Evolutionary conservation across 1,139 yeast species (phyloP), one percentile per base, ranked within the genome.

Genomic region (Suhomyces guaymorum): DNA sequence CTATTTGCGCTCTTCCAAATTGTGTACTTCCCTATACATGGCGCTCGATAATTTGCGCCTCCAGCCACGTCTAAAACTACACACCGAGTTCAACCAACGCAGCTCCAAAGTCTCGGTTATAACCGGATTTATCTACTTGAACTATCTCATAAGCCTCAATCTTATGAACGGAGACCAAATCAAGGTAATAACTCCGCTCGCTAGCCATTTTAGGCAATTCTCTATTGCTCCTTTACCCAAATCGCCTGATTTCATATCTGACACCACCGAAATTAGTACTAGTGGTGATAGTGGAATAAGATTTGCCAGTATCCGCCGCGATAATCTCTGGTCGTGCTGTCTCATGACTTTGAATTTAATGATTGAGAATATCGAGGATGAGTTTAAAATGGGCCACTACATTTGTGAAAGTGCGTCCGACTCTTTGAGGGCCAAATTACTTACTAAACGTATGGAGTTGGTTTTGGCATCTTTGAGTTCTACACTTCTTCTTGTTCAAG

Each of bases 191-290:
- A 30, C 35, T 8, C 35, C 47, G 0, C 40, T 55, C 6, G 16
- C 30, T 3, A 28, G 35, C 10, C 46, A 43, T 17, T 57, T 54
- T 33, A 33, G 38, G 4, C 39, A 32, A 4, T 49, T 56, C 14
- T 35, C 38, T 3, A 43, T 61, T 15, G 67, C 70, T 3, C 70
- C 70, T 3, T 39, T 61, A 10, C 48, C 70, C 1, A 60, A 53
- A 35, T 26, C 29, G n/a, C 30, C 45, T 55, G 8, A 42, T 33
- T 26, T 50, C 18, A 34, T 42, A n/a, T 49, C 48, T 5, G 34
- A 28, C 16, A 30, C n/a, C n/a, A n/a, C n/a, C n/a, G n/a, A n/a
- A n/a, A n/a, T n/a, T n/a, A n/a, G n/a, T n/a, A n/a, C n/a, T n/a
- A n/a, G n/a, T n/a, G n/a, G n/a, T n/a, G n/a, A n/a, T n/a, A n/a